A percentile compares a stretch with the other conserved stretches of the same genome.
These are phyloP conservation scores for Verbena officinalis DNA, from an alignment of 257 asterid genomes.

Conservation along the genomic window DNA sequence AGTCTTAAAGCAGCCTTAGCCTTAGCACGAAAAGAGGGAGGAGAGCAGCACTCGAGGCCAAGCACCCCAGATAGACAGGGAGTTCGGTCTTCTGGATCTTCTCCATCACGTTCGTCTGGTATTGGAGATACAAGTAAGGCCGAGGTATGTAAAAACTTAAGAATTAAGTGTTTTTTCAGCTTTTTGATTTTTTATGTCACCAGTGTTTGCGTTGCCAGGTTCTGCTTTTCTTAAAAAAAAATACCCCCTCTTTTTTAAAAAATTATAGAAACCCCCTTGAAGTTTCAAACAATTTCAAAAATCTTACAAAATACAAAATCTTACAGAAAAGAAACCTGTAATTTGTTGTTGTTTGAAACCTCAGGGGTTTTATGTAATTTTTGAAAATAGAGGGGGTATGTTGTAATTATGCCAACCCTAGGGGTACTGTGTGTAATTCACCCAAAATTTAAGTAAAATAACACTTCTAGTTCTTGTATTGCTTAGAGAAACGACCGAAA, in stretches of 20 bases:
- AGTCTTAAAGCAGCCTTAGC: conserved; percentile 78
- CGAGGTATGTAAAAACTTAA: conserved; percentile 30
- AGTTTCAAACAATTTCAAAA: too few relatives aligned
- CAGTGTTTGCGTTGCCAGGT: background rate
- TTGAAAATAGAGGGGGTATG: too few relatives aligned
- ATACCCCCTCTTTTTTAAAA: too few relatives aligned
- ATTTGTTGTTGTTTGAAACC: too few relatives aligned
- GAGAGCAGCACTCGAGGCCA: conserved; percentile 35
- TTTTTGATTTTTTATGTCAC: too few relatives aligned
- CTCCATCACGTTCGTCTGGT: conserved; percentile 47
- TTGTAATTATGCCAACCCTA: too few relatives aligned
- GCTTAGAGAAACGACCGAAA: background rate
- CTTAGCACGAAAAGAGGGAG: conserved; percentile 61
- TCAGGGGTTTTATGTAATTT: too few relatives aligned
- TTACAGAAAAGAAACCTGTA: too few relatives aligned
- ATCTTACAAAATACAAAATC: too few relatives aligned
- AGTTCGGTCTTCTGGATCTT: conserved; percentile 43
- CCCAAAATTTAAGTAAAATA: too few relatives aligned
- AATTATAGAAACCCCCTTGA: too few relatives aligned
- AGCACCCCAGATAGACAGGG: conserved; percentile 53
- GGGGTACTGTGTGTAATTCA: background rate
- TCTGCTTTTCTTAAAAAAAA: background rate
- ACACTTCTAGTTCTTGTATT: background rate
- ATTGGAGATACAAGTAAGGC: conserved; percentile 27
- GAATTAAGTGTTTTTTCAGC: too few relatives aligned